phyloP scores from a whole-genome alignment of 139 green algal genomes.

The Coccomyxa sp. region DNA sequence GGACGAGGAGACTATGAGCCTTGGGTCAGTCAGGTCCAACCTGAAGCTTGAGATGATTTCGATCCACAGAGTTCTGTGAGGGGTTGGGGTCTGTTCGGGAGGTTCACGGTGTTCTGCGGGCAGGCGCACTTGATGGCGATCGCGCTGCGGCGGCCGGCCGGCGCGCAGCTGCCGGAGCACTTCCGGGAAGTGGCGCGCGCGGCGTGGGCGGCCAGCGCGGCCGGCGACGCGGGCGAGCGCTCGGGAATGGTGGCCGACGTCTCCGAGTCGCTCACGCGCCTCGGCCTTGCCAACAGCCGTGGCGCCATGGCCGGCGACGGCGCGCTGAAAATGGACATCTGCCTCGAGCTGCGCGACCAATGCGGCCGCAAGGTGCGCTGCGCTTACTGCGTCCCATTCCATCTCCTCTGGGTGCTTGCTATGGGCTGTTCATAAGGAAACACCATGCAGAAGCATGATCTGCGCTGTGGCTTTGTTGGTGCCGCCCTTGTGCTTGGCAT shows the following conservation, averaged over 20 bases:
- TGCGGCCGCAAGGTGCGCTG: neutral
- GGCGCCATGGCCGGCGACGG: neutral
- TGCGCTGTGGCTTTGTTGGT: neutral
- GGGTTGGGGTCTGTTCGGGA: neutral
- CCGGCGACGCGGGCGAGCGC: neutral
- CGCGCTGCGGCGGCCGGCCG: neutral
- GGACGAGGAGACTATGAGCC: neutral
- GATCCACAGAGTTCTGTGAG: neutral
- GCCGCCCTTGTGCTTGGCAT: too few relatives aligned
- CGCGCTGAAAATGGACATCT: neutral
- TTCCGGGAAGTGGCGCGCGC: neutral
- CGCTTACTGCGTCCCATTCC: neutral
- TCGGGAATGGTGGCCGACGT: neutral
- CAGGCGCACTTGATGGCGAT: neutral
- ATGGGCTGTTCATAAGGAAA: neutral
- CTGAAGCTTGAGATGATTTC: neutral
- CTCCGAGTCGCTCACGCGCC: neutral
- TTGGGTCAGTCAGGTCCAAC: neutral
- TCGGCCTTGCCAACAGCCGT: neutral
- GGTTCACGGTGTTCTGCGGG: too few relatives aligned
- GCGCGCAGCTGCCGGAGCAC: neutral
- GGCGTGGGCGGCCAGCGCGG: neutral
- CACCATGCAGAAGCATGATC: neutral
- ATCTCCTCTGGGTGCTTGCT: neutral
- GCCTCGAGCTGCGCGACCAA: neutral